These are phyloP conservation scores for Pseudogymnoascus sp. DNA, from an alignment of 2,329 filamentous ascomycete species.

Conservation along the genomic window DNA sequence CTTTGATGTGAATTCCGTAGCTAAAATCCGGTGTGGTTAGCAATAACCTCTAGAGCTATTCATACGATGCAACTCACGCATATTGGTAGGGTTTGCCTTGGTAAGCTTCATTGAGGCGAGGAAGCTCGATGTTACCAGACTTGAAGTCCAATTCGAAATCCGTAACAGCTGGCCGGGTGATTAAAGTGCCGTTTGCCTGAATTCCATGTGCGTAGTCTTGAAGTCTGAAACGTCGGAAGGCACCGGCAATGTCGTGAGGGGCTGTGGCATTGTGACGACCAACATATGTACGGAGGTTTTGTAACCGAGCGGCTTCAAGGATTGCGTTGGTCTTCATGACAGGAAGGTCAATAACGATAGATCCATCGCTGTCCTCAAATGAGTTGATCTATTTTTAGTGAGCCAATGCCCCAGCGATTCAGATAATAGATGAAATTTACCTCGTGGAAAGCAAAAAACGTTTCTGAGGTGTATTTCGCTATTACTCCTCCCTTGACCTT, in stretches of 20 bases:
- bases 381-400: neutral
- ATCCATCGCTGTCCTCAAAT: neutral
- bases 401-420: neutral
- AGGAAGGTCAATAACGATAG: neutral
- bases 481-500: neutral
- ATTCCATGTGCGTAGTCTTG: constrained; percentile 1
- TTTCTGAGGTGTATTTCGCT: neutral
- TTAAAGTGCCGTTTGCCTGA: neutral
- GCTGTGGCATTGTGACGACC: neutral
- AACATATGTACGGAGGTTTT: neutral
- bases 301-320: neutral
- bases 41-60: neutral
- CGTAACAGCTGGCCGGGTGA: neutral
- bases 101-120: constrained; percentile 54
- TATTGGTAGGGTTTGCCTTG: constrained; percentile 49
- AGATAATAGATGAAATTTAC: neutral
- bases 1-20: constrained; percentile 41
- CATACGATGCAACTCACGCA: constrained; percentile 17
- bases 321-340: neutral
- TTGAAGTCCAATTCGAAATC: constrained; percentile 2
- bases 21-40: constrained; percentile 20
- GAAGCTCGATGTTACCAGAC: constrained; percentile 53
- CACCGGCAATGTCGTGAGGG: neutral
- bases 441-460: constrained; percentile 4
- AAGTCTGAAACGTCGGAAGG: neutral